Conservation (phyloP, 441 rosid genomes). For the Adansonia gregorii region DNA sequence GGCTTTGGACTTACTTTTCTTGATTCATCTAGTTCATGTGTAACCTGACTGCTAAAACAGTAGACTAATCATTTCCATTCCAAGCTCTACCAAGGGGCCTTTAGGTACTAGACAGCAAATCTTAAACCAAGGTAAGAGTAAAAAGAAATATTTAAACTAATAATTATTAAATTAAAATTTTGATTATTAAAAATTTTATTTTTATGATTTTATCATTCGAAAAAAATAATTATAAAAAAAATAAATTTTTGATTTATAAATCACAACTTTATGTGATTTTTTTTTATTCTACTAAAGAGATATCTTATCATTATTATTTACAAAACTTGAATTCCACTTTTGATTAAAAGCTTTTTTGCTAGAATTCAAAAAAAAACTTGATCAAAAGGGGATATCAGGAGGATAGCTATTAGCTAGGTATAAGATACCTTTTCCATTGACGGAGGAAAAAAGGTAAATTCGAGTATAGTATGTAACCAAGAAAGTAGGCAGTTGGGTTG, state of each 20-base stretch:
- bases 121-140: background rate
- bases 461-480: background rate
- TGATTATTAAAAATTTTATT: background rate
- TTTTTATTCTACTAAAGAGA: too few relatives aligned
- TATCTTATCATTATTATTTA: background rate
- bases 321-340: background rate
- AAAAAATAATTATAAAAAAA: too few relatives aligned
- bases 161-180: background rate
- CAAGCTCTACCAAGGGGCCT: conserved; percentile 21
- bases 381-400: background rate
- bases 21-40: conserved; percentile 33
- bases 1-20: background rate
- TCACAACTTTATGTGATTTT: background rate
- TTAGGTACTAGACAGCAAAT: background rate
- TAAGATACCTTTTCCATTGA: conserved; percentile 12
- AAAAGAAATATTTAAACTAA: background rate
- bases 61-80: conserved; percentile 37
- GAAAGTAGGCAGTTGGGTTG: conserved; percentile 2
- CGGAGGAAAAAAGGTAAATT: background rate
- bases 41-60: conserved; percentile 26
- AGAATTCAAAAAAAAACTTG: background rate
- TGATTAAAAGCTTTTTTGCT: background rate
- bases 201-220: background rate
- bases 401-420: too few relatives aligned
- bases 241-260: background rate